Percentiles rank a stretch among this genome's conserved stretches.
Evolutionary conservation across 176 grass and related monocot genomes (phyloP).

Genomic region (Eremochloa ophiuroides): DNA sequence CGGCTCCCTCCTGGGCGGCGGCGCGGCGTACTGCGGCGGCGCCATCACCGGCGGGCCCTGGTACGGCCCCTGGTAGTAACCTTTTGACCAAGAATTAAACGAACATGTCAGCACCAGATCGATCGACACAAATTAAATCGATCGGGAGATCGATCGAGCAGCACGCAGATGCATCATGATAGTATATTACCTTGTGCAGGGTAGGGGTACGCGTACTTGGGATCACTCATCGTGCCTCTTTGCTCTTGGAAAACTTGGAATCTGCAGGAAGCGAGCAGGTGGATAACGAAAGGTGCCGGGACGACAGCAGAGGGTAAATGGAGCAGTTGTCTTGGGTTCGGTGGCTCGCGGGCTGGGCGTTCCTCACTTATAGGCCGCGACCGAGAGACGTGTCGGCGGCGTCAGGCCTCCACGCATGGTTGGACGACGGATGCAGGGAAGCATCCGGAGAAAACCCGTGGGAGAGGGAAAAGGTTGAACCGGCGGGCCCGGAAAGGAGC

Average conservation of each 20-base stretch:
- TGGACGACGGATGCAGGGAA: too few relatives aligned
- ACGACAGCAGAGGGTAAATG: not conserved
- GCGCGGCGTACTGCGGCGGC: conserved; percentile 75
- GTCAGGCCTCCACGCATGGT: too few relatives aligned
- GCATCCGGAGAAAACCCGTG: too few relatives aligned
- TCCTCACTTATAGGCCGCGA: not conserved
- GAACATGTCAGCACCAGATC: not conserved
- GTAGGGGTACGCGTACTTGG: conserved; percentile 77
- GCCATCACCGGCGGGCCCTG: conserved; percentile 90
- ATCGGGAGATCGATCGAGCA: not conserved
- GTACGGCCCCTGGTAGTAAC: conserved; percentile 61
- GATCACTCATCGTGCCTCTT: conserved; percentile 54
- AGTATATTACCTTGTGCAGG: conserved; percentile 52
- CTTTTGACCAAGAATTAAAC: not conserved
- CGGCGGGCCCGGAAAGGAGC: too few relatives aligned
- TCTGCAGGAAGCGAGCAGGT: not conserved
- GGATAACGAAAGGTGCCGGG: not conserved
- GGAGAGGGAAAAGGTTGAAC: too few relatives aligned
- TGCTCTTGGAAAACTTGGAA: too few relatives aligned
- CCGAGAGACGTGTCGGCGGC: too few relatives aligned
- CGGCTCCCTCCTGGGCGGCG: conserved; percentile 31
- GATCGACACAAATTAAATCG: not conserved
- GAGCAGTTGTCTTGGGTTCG: too few relatives aligned
- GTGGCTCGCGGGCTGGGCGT: too few relatives aligned
- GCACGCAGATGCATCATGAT: not conserved